Conservation (phyloP, 345 rosid genomes). For the Schrenkiella parvula region DNA sequence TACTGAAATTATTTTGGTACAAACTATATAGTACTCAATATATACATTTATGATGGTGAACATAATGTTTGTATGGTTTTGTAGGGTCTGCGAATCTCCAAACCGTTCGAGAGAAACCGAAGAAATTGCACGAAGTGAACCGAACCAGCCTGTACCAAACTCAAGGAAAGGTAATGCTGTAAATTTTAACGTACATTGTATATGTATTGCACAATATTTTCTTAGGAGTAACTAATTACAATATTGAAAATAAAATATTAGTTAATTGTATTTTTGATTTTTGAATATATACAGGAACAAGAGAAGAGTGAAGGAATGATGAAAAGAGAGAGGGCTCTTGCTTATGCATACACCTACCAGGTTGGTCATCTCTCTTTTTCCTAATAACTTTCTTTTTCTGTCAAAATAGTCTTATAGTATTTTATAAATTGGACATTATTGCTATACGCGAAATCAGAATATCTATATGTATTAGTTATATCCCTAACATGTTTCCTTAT, state of each 20-base stretch:
- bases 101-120: slow-evolving; percentile 30
- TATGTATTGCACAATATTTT: background rate
- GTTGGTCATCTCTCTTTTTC: slow-evolving; percentile 27
- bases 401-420: background rate
- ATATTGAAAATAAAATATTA: background rate
- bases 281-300: slow-evolving; percentile 37
- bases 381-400: background rate
- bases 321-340: slow-evolving; percentile 86
- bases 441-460: background rate
- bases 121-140: slow-evolving; percentile 28
- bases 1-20: background rate
- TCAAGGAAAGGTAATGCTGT: slow-evolving; percentile 25
- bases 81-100: slow-evolving; percentile 12
- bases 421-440: background rate
- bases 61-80: background rate
- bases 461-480: background rate
- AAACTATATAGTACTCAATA: background rate
- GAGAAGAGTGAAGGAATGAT: slow-evolving; percentile 55
- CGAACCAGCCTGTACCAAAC: slow-evolving; percentile 47
- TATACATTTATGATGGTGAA: background rate
- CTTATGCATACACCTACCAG: slow-evolving; percentile 91
- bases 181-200: background rate
- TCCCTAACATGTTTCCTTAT: background rate
- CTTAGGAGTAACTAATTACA: background rate
- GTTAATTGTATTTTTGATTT: background rate